A percentile compares a stretch with the other conserved stretches of the same genome.
Evolutionary conservation across 768 basidiomycete genomes (phyloP).

Genomic region (Boletus reticuloceps): DNA sequence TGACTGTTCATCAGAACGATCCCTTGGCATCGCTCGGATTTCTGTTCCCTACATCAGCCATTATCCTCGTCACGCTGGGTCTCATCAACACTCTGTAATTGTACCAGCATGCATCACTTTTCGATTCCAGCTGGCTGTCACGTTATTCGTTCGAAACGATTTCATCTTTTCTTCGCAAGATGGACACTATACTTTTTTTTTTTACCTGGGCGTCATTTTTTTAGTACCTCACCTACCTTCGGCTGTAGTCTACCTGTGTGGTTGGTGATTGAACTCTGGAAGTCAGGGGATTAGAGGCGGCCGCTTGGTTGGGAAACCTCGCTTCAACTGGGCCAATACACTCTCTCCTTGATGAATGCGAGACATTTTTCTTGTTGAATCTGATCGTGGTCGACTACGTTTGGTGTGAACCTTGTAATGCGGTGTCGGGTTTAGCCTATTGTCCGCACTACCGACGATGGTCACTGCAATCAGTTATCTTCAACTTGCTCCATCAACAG

Average conservation of each 20-base stretch:
- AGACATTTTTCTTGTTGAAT: neutral
- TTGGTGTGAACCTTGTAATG: no score
- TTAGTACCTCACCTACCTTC: neutral
- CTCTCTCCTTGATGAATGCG: slow-evolving; percentile 14
- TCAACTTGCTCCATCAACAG: no score
- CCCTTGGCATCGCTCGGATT: neutral
- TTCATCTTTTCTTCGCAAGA: slow-evolving; percentile 12
- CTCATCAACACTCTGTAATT: neutral
- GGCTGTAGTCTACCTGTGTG: slow-evolving; percentile 7
- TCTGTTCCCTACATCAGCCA: neutral
- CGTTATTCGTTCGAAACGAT: slow-evolving; percentile 19
- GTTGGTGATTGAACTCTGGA: slow-evolving; percentile 2
- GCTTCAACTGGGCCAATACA: neutral
- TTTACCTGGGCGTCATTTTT: neutral
- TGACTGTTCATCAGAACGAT: neutral
- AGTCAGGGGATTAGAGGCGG: slow-evolving; percentile 4
- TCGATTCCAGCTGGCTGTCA: slow-evolving; percentile 4
- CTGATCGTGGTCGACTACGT: neutral
- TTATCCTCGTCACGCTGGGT: neutral
- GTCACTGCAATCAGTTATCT: no score
- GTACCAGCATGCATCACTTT: slow-evolving; percentile 1
- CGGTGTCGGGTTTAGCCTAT: no score
- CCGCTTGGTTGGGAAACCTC: slow-evolving; percentile 4
- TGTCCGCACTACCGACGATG: no score
- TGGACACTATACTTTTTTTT: slow-evolving; percentile 5